Base-by-base conservation (phyloP, 2,329 filamentous ascomycete species). In the Claviceps africana region DNA sequence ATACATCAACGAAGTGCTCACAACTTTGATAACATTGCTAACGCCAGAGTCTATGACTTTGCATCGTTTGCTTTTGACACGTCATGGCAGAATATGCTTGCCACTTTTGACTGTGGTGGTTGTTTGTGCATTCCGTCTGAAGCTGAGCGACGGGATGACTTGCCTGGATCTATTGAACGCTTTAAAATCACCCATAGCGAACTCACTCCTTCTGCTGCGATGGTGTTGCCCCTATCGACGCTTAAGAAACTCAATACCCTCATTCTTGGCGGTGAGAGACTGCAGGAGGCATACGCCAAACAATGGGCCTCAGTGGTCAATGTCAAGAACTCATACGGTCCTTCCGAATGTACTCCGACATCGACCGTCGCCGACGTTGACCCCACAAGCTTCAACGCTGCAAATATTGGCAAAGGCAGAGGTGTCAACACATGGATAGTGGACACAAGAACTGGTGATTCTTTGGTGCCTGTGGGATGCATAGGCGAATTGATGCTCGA, bases 41-140 rank as follows among this genome's bases (percentile, higher is more conserved):
- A 51, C 13, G 51, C 58, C 4, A 50, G 60, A 7, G 56, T 60
- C 2, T 58, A 57, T 15, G 58, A 61, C 50, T 62, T 58, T 50
- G 57, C 58, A 17, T 56, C 58, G 25, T 61, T 56, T 48, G 53
- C 53, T 17, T 62, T 57, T 37, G 59, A 61, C 39, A 56, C 55
- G 0, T 51, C 55, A 5, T 56, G 55, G 53, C 52, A 51, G 21
- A 59, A 62, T 15, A 48, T 57, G 30, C 46, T 62, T 7, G 51
- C 53, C 31, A 51, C 59, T 0, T 51, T 58, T 28, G 55, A 52
- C 19, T 50, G 46, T 10, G 59, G 59, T 31, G 59, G 48, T 4
- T 58, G 56, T 25, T 45, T 61, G 1, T 61, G 59, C 22, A 54
- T 59, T 35, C 57, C 59, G 7, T 57, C 55, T 2, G 51, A 43